phyloP scores from a whole-genome alignment of 257 asterid species.

The Apocynum venetum region DNA sequence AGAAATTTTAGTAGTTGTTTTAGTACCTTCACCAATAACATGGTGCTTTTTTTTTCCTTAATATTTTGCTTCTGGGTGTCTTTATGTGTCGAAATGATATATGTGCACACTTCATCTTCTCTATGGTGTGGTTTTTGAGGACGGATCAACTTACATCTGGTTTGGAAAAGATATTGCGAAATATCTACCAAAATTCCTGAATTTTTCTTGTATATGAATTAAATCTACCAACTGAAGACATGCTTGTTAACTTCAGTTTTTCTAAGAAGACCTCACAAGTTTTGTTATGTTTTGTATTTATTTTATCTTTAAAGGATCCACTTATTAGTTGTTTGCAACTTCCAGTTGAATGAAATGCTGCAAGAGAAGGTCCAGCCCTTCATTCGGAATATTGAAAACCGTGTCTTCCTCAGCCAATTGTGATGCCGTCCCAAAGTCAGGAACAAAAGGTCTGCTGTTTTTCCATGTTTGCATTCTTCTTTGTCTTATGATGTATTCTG shows the following conservation, averaged over 20 bases:
- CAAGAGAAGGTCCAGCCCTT: constrained; percentile 76
- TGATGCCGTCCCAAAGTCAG: constrained; percentile 40
- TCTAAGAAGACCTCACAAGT: background rate
- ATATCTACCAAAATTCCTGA: background rate
- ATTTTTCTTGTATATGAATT: background rate
- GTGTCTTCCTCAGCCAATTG: constrained; percentile 60
- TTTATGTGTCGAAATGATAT: background rate
- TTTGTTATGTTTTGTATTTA: background rate
- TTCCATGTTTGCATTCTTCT: background rate
- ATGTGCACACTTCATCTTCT: background rate
- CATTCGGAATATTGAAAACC: constrained; percentile 51
- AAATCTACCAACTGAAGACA: background rate
- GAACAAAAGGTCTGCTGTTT: constrained; percentile 45
- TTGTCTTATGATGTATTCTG: background rate
- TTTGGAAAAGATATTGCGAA: background rate
- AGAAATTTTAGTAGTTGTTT: constrained; percentile 7
- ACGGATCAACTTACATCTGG: background rate
- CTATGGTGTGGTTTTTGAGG: background rate
- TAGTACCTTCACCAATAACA: background rate
- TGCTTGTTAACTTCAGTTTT: background rate
- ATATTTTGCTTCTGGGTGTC: background rate
- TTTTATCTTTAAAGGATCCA: background rate
- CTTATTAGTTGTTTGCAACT: constrained; percentile 11
- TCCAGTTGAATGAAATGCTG: constrained; percentile 84
- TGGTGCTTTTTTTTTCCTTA: background rate